These are phyloP conservation scores for Dipodascus albidus DNA, from an alignment of 805 yeast species.

Conservation along the genomic window DNA sequence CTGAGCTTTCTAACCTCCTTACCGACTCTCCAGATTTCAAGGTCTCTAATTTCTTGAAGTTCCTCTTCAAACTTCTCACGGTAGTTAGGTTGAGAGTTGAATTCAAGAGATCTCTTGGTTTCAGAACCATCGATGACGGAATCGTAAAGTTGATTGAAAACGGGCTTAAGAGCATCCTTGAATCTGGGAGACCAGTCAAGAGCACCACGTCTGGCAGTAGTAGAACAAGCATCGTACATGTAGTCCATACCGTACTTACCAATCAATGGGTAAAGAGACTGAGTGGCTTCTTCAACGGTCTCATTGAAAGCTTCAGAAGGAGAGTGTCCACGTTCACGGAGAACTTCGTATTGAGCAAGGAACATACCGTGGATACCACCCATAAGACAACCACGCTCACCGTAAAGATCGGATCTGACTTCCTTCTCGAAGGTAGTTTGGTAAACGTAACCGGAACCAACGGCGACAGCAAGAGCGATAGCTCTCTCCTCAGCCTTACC, in stretches of 20 bases:
- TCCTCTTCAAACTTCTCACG: slow-evolving; percentile 92
- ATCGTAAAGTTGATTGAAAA: slow-evolving; percentile 90
- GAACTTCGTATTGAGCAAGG: slow-evolving; percentile 99
- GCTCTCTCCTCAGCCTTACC: slow-evolving; percentile 99
- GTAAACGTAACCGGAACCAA: slow-evolving; percentile 99
- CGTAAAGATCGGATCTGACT: slow-evolving; percentile 97
- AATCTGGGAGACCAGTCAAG: slow-evolving; percentile 99
- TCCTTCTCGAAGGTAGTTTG: slow-evolving; percentile 99
- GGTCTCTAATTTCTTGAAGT: slow-evolving; percentile 83
- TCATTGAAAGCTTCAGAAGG: slow-evolving; percentile 99
- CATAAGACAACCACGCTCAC: slow-evolving; percentile 99
- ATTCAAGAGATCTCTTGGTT: slow-evolving; percentile 95
- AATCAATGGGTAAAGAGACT: slow-evolving; percentile 95
- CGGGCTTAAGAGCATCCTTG: slow-evolving; percentile 98
- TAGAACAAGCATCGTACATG: slow-evolving; percentile 99
- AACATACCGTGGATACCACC: slow-evolving; percentile 99
- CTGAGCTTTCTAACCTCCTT: slow-evolving; percentile 99
- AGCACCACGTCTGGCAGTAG: slow-evolving; percentile 99
- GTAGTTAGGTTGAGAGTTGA: slow-evolving; percentile 98
- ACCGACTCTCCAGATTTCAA: slow-evolving; percentile 99
- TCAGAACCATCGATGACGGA: slow-evolving; percentile 93
- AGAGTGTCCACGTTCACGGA: slow-evolving; percentile 98
- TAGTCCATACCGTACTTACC: slow-evolving; percentile 99
- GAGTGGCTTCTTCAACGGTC: slow-evolving; percentile 99
- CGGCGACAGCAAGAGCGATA: slow-evolving; percentile 95